Percentiles rank a stretch among this genome's conserved stretches.
Evolutionary conservation across 495 filamentous ascomycete species (phyloP).

Genomic region (Bacidia gigantensis): DNA sequence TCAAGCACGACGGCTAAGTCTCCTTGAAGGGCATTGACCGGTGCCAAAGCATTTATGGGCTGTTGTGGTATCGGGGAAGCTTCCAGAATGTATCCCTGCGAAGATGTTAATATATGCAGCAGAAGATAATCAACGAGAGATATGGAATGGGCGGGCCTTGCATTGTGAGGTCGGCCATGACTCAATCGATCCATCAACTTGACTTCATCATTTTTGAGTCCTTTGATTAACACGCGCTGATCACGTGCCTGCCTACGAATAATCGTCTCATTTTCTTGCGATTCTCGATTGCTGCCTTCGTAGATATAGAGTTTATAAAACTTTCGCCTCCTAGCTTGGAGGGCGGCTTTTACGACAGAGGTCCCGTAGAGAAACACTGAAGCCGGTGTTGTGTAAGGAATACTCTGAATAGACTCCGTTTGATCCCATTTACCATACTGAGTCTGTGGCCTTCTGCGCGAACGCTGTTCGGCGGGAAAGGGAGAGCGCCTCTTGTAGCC

Average conservation of each 20-base stretch:
- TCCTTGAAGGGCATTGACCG: constrained; percentile 25
- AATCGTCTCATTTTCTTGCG: constrained; percentile 23
- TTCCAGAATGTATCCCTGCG: constrained; percentile 66
- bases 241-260: constrained; percentile 46
- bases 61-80: constrained; percentile 65
- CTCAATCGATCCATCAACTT: constrained; percentile 72
- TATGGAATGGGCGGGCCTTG: constrained; percentile 10
- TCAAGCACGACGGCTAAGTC: constrained; percentile 46
- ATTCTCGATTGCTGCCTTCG: constrained; percentile 36
- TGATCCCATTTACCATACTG: neutral
- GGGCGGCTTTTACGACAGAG: constrained; percentile 66
- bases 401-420: constrained; percentile 38
- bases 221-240: constrained; percentile 40
- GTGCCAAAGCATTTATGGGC: constrained; percentile 48
- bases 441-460: neutral
- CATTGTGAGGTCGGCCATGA: constrained; percentile 74
- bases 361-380: constrained; percentile 86
- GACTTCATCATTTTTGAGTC: constrained; percentile 39
- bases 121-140: too few relatives aligned
- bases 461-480: neutral
- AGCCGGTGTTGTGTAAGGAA: constrained; percentile 65
- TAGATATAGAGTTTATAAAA: constrained; percentile 79
- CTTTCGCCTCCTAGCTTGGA: constrained; percentile 52
- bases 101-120: neutral
- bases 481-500: too few relatives aligned